Base-by-base conservation (phyloP, 345 rosid genomes). In the Bretschneidera sinensis region DNA sequence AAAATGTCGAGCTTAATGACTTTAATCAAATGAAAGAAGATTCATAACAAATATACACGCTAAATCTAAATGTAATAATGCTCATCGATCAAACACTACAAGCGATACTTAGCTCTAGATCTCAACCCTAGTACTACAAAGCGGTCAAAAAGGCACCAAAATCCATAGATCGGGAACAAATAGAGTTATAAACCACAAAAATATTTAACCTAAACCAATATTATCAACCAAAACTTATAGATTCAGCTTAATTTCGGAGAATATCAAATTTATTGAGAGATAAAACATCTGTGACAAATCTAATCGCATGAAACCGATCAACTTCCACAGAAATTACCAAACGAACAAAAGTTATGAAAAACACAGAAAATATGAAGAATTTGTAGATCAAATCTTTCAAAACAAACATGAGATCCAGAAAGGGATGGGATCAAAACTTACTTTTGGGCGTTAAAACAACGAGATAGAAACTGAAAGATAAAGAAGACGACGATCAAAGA, bases 51-150 rank as follows among this genome's bases (percentile, higher is more conserved):
- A 39, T 1, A 39, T 39, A 11, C 11, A n/a, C n/a, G n/a, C n/a
- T n/a, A n/a, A n/a, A 39, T 9, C 45, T 39, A 39, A 39, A 11
- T 39, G 15, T 1, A 39, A 39, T 5, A 11, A 39, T 5, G 16
- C 15, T 39, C 10, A 9, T 39, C 16, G 11, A 39, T 39, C 45
- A 39, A 14, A 39, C 15, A 39, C 16, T 5, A 5, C 15, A 39
- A 9, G 45, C 52, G 11, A 16, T 28, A 47, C 5, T 28, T 2
- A 24, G 22, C 19, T 5, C 53, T 45, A 75, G 76, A 74, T 78
- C 82, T 71, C 59, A 69, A 48, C 51, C 45, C 24, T 52, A 55
- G 0, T 21, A 21, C 5, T 59, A 24, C 57, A 25, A 57, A 59
- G 35, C 17, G 13, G 61, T 54, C 54, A 65, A 57, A 72, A 43